phyloP scores from a whole-genome alignment of 495 filamentous ascomycete genomes.

The Penicillium canariense region DNA sequence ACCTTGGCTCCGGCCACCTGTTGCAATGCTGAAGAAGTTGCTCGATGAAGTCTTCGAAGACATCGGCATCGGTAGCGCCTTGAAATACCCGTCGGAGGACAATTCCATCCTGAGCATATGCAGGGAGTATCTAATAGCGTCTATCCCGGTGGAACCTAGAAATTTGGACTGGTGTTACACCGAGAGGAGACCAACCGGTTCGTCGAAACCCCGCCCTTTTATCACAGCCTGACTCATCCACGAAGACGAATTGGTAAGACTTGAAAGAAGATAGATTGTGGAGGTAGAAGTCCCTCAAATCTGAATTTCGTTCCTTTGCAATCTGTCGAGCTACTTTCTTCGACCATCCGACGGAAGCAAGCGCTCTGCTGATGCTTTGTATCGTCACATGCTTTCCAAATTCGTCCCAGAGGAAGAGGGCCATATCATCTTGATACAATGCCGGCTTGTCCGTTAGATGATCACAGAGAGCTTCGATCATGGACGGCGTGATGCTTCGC shows the following conservation, averaged over 20 bases:
- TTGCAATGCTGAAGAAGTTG: slow-evolving; percentile 36
- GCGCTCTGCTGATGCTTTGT: slow-evolving; percentile 12
- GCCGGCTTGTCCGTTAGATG: slow-evolving; percentile 33
- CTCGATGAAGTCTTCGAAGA: slow-evolving; percentile 44
- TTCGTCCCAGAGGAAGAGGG: slow-evolving; percentile 31
- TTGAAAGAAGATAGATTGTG: neutral
- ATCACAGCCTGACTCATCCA: slow-evolving; percentile 9
- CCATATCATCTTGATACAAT: slow-evolving; percentile 34
- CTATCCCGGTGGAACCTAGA: slow-evolving; percentile 27
- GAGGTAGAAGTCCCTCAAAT: slow-evolving; percentile 14
- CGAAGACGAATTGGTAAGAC: slow-evolving; percentile 11
- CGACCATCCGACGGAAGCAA: slow-evolving; percentile 19
- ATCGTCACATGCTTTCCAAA: slow-evolving; percentile 16
- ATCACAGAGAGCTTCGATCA: slow-evolving; percentile 31
- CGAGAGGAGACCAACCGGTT: slow-evolving; percentile 32
- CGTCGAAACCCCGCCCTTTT: slow-evolving; percentile 21
- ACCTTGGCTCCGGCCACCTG: slow-evolving; percentile 38
- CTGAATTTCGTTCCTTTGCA: slow-evolving; percentile 30
- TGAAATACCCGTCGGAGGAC: slow-evolving; percentile 32
- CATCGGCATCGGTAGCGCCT: slow-evolving; percentile 34
- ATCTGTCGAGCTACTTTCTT: slow-evolving; percentile 31
- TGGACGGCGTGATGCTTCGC: slow-evolving; percentile 22
- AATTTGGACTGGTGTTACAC: slow-evolving; percentile 33
- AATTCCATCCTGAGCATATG: slow-evolving; percentile 39
- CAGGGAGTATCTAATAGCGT: slow-evolving; percentile 38